Conservation (phyloP, 176 grass and related monocot species). For the Alopecurus myosuroides region DNA sequence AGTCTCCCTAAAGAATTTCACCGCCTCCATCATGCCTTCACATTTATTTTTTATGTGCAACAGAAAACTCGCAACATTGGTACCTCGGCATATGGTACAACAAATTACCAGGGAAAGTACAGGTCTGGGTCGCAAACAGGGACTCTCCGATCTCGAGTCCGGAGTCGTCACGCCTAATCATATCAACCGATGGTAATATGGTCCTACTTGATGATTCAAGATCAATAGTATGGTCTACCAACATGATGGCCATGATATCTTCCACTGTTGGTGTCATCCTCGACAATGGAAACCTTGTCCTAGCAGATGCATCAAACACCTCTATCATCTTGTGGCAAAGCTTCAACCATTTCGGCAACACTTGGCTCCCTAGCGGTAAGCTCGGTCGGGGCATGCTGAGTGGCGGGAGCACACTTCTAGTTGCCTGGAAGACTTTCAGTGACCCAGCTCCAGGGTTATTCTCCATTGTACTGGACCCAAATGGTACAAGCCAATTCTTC, state of each 20-base stretch:
- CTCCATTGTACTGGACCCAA: constrained; percentile 13
- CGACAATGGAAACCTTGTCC: constrained; percentile 32
- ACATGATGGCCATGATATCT: not conserved
- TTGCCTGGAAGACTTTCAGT: constrained; percentile 22
- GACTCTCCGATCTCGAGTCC: constrained; percentile 19
- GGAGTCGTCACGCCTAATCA: constrained; percentile 1
- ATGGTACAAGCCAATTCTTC: constrained; percentile 9
- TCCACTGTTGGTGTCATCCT: constrained; percentile 28
- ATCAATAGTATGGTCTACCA: constrained; percentile 28
- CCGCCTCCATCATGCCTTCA: not conserved
- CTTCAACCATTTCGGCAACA: constrained; percentile 33
- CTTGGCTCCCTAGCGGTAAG: constrained; percentile 37
- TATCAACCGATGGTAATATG: constrained; percentile 40
- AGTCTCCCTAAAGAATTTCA: not conserved
- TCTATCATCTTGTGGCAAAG: constrained; percentile 31
- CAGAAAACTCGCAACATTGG: constrained; percentile 28
- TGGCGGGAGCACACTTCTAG: not conserved
- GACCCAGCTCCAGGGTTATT: constrained; percentile 35
- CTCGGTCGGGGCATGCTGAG: constrained; percentile 25
- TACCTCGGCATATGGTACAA: constrained; percentile 61
- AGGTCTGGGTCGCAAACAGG: constrained; percentile 47
- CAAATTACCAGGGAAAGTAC: not conserved
- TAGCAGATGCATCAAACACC: constrained; percentile 1
- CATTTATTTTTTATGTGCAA: not conserved
- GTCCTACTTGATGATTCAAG: constrained; percentile 14